Base-by-base conservation (phyloP, 768 basidiomycete genomes). In the Boletales sp. region DNA sequence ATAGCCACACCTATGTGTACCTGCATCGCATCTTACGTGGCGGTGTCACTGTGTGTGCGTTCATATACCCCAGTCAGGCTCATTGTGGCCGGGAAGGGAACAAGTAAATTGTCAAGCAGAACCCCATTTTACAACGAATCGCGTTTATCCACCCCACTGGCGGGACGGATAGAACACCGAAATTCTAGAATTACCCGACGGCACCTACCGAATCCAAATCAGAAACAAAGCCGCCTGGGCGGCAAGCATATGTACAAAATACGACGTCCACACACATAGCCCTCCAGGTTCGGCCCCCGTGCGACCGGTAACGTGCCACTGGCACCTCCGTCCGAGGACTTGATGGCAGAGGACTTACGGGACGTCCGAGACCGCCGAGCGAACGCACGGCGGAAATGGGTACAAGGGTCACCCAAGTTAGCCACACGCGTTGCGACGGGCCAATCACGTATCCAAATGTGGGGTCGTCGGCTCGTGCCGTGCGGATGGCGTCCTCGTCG, bases 141-240 rank as follows among this genome's bases (percentile, higher is more conserved):
- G 4, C 25, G 7, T 28, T 28, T 28, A 28, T 7, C 25, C 25
- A 28, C 25, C 25, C 25, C 25, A 28, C 25, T 28, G 25, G 4
- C 33, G 11, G 33, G 33, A 34, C 13, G 3, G 13, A 34, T 34
- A 34, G 25, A 28, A 28, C 25, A 7, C 25, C 25, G 25, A 48
- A 36, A 18, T 30, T 3, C 45, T 21, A 49, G 25, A 42, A 46
- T 41, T 35, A 42, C 17, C 31, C 37, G 12, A 33, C n/a, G 7
- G 11, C 48, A 36, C 18, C 18, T 15, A 36, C 30, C 33, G 36
- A 44, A 4, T 28, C 25, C 28, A 41, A 30, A 32, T 42, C 41
- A 42, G 30, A 56, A 49, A 52, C 61, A 60, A 28, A 5, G 25
- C 25, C 25, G 25, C 25, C 37, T 56, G 48, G n/a, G 59, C 36